Evolutionary conservation across 2,329 filamentous ascomycete genomes (phyloP).

Genomic region (Alternaria brassicae): DNA sequence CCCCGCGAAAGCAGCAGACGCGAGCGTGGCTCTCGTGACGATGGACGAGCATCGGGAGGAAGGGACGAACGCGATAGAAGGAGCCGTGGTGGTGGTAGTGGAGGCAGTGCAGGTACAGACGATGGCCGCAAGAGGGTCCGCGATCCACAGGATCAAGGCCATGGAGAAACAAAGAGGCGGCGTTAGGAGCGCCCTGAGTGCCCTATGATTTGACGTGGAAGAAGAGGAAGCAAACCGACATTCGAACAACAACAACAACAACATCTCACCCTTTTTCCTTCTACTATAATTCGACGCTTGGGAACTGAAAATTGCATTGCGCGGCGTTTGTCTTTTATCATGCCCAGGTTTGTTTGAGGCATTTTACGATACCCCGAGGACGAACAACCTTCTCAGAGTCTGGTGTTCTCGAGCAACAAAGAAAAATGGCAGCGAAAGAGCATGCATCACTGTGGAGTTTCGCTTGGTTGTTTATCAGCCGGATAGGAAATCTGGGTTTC

Average conservation of each 20-base stretch:
- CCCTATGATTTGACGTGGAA: neutral
- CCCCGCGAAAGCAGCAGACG: slow-evolving; percentile 31
- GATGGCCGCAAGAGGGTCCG: slow-evolving; percentile 34
- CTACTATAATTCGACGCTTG: neutral
- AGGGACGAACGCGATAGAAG: slow-evolving; percentile 35
- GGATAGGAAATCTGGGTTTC: neutral
- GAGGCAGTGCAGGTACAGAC: slow-evolving; percentile 18
- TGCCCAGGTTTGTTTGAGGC: neutral
- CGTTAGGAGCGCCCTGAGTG: slow-evolving; percentile 17
- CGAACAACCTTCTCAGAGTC: neutral
- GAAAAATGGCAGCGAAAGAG: slow-evolving; percentile 1
- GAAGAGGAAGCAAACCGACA: neutral
- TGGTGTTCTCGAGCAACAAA: slow-evolving; percentile 8
- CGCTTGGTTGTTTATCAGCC: neutral
- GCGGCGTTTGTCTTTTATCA: slow-evolving; percentile 3
- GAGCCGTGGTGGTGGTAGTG: slow-evolving; percentile 25
- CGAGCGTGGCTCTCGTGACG: slow-evolving; percentile 34
- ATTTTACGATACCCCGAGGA: slow-evolving; percentile 10
- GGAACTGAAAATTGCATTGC: slow-evolving; percentile 2
- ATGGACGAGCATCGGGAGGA: slow-evolving; percentile 30
- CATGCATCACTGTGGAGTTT: neutral
- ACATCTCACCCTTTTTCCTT: slow-evolving; percentile 12
- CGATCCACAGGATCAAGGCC: slow-evolving; percentile 32
- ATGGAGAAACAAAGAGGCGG: slow-evolving; percentile 35
- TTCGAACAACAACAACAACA: neutral